Percentiles rank a stretch among this genome's conserved stretches.
These are phyloP conservation scores for Terfezia claveryi DNA, from an alignment of 495 filamentous ascomycete genomes.

Conservation along the genomic window DNA sequence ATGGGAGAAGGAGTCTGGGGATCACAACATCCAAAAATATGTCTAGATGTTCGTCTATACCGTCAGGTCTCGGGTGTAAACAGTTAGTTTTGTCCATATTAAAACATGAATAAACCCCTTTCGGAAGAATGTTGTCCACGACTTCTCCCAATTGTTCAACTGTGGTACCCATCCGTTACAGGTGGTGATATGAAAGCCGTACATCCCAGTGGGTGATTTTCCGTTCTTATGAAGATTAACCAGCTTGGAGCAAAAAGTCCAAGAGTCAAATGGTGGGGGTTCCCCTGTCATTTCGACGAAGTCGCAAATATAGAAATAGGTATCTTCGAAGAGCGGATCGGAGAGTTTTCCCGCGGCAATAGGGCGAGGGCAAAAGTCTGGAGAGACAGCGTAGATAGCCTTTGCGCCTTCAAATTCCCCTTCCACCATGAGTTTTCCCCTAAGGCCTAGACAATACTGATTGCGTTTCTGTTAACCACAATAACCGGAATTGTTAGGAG, in stretches of 20 bases:
- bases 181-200: slow-evolving; percentile 29
- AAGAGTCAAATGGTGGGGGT: background rate
- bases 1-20: slow-evolving; percentile 19
- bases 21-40: slow-evolving; percentile 20
- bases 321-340: background rate
- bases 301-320: slow-evolving; percentile 27
- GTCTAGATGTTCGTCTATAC: slow-evolving; percentile 12
- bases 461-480: background rate
- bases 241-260: slow-evolving; percentile 24
- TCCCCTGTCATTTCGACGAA: slow-evolving; percentile 21
- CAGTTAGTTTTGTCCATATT: background rate
- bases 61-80: slow-evolving; percentile 16
- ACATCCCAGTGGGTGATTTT: slow-evolving; percentile 28
- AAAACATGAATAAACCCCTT: slow-evolving; percentile 20
- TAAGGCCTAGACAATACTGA: background rate
- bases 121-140: slow-evolving; percentile 27
- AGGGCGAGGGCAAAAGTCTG: slow-evolving; percentile 25
- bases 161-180: slow-evolving; percentile 26
- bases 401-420: slow-evolving; percentile 29
- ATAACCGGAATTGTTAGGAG: background rate
- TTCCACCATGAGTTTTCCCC: slow-evolving; percentile 18
- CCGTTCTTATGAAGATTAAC: slow-evolving; percentile 24
- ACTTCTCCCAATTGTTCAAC: slow-evolving; percentile 23
- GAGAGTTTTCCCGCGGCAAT: slow-evolving; percentile 22
- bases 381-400: slow-evolving; percentile 23